These are phyloP conservation scores for Cryptococcus floricola DNA, from an alignment of 1,284 basidiomycete genomes.

Conservation along the genomic window DNA sequence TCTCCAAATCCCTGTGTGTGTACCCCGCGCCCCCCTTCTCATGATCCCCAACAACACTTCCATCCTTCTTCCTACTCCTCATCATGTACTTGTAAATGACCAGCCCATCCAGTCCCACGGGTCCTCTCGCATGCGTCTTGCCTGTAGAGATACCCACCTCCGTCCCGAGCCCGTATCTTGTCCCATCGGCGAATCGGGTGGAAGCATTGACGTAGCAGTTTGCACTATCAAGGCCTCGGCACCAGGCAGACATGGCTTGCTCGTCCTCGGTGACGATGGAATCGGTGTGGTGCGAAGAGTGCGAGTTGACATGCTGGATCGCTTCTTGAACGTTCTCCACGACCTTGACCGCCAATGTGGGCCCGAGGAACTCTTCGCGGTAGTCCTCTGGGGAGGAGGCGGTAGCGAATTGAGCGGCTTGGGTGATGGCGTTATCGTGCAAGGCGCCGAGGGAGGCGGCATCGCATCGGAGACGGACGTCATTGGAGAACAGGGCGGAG, in stretches of 20 bases:
- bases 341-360: constrained; percentile 73
- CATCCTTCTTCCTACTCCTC: constrained; percentile 64
- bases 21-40: constrained; percentile 62
- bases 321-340: constrained; percentile 69
- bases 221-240: constrained; percentile 81
- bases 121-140: constrained; percentile 92
- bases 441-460: constrained; percentile 57
- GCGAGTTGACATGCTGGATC: constrained; percentile 83
- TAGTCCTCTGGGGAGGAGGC: constrained; percentile 64
- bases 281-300: constrained; percentile 95
- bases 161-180: constrained; percentile 93
- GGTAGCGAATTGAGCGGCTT: constrained; percentile 54
- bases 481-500: constrained; percentile 61
- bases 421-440: constrained; percentile 33
- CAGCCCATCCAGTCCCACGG: constrained; percentile 91
- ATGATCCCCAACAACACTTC: constrained; percentile 72
- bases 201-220: constrained; percentile 93
- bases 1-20: constrained; percentile 59
- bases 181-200: constrained; percentile 95
- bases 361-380: constrained; percentile 79
- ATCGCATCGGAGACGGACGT: constrained; percentile 80
- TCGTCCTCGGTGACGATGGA: constrained; percentile 82
- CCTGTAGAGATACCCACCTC: constrained; percentile 98
- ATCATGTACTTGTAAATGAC: constrained; percentile 94
- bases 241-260: constrained; percentile 66